Base-by-base conservation (phyloP, 2,329 filamentous ascomycete genomes). In the Phialocephala sp. region DNA sequence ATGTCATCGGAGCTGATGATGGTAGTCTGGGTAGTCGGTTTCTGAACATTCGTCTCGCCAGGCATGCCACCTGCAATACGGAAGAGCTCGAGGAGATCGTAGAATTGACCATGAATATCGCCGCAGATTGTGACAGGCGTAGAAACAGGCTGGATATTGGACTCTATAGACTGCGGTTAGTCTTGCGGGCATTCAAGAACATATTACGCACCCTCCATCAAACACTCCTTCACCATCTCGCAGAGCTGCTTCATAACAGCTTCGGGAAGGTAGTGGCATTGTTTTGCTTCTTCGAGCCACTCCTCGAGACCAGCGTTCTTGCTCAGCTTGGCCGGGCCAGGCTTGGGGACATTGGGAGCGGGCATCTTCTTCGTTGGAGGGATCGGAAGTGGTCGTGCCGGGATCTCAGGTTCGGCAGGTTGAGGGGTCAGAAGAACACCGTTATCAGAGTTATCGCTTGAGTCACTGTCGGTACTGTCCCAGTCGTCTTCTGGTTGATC, bases 51-150 rank as follows among this genome's bases (percentile, higher is more conserved):
- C 45, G 87, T 86, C 73, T 97, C 91, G 74, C 93, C 93, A 12
- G 95, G 95, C 92, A 98, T 97, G 71, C 95, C 95, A 67, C 95
- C 95, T 56, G 94, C 93, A 47, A 99, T 94, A 62, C 94, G 91
- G 80, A 99, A 99, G 59, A 99, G 88, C 82, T 99, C 95, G 68
- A 98, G 88, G 11, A 99, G 85, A 79, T 99, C 95, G 81, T 99
- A 98, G 79, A 98, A 98, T 81, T 99, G 95, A 73, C 95, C 95
- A 80, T 99, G 95, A 69, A 99, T 98, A 77, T 99, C 95, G 76
- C 95, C 95, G 76, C 95, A 98, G 69, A 99, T 91, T 5, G 95
- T 99, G 69, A 99, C 95, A 8, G 95, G 95, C 0, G 95, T 97
- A 62, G 91, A 89, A 22, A 99, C 94, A n/a, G 95, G 95, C 78